phyloP scores from a whole-genome alignment of 2,329 filamentous ascomycete genomes.

The Colletotrichum destructivum region DNA sequence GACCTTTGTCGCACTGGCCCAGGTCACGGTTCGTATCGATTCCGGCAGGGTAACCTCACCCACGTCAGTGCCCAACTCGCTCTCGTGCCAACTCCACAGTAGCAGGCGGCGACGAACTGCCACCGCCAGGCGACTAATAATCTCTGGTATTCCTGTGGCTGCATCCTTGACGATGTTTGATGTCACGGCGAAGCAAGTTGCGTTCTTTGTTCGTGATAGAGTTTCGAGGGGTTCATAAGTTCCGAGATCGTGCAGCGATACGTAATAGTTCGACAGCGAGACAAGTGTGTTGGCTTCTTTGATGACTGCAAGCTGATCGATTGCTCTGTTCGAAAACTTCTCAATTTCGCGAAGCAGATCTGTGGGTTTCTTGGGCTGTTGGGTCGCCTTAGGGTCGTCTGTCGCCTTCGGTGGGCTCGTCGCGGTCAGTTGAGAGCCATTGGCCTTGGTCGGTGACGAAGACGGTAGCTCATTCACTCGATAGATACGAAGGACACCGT shows the following conservation, averaged over 20 bases:
- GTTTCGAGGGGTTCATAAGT: conserved; percentile 87
- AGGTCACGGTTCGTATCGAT: conserved; percentile 89
- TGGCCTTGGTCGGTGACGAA: conserved; percentile 56
- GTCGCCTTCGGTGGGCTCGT: conserved; percentile 49
- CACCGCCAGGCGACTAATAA: conserved; percentile 92
- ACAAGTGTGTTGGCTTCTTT: conserved; percentile 95
- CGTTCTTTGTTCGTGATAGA: conserved; percentile 87
- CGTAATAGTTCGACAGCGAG: conserved; percentile 89
- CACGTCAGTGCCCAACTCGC: conserved; percentile 83
- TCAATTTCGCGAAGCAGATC: conserved; percentile 93
- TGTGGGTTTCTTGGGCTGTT: conserved; percentile 69
- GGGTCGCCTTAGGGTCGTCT: conserved; percentile 34
- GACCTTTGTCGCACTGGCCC: conserved; percentile 89
- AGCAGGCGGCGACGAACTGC: conserved; percentile 92
- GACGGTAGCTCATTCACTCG: conserved; percentile 80
- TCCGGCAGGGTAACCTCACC: conserved; percentile 85
- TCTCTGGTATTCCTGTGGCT: conserved; percentile 89
- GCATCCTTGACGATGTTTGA: conserved; percentile 95
- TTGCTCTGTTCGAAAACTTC: conserved; percentile 89
- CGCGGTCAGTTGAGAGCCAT: conserved; percentile 49
- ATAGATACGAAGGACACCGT: conserved; percentile 90
- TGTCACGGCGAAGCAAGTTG: conserved; percentile 91
- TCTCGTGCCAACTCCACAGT: conserved; percentile 96
- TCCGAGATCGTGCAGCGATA: conserved; percentile 91
- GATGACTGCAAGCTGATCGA: conserved; percentile 95